Percentiles rank a stretch among this genome's conserved stretches.
Conservation (phyloP, 2,329 filamentous ascomycete genomes). For the Fusarium sp. region DNA sequence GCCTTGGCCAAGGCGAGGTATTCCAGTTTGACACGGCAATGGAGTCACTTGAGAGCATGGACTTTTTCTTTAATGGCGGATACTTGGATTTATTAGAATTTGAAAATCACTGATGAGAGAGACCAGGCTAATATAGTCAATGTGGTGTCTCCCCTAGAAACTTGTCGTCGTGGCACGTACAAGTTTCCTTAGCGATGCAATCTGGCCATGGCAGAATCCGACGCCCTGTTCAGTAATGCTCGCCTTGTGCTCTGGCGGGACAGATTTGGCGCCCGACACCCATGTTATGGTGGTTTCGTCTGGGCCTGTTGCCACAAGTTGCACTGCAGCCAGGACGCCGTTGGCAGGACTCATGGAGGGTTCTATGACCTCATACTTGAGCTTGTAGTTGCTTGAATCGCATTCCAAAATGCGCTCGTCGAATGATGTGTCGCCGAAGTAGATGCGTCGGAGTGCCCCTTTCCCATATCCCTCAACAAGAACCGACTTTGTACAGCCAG, state of each 20-base stretch:
- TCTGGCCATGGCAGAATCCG: background rate
- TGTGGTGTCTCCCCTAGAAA: background rate
- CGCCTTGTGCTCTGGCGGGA: no score
- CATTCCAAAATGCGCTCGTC: conserved; percentile 1
- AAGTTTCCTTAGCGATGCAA: background rate
- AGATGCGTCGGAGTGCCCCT: background rate
- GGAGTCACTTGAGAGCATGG: conserved; percentile 22
- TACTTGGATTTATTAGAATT: conserved; percentile 24
- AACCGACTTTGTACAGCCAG: background rate
- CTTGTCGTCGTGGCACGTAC: background rate
- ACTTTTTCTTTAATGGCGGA: conserved; percentile 34
- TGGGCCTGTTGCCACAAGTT: no score
- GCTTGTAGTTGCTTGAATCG: background rate
- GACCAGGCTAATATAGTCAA: background rate
- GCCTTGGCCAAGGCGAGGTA: background rate
- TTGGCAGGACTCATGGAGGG: background rate
- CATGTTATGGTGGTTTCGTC: no score
- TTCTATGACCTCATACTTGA: background rate
- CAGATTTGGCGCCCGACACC: no score
- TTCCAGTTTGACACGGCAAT: background rate
- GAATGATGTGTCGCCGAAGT: background rate
- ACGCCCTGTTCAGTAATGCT: background rate
- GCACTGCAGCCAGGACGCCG: background rate
- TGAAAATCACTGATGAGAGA: no score
- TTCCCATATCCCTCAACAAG: background rate